Evolutionary conservation across 768 basidiomycete species (phyloP).

Genomic region (Mycena latifolia): DNA sequence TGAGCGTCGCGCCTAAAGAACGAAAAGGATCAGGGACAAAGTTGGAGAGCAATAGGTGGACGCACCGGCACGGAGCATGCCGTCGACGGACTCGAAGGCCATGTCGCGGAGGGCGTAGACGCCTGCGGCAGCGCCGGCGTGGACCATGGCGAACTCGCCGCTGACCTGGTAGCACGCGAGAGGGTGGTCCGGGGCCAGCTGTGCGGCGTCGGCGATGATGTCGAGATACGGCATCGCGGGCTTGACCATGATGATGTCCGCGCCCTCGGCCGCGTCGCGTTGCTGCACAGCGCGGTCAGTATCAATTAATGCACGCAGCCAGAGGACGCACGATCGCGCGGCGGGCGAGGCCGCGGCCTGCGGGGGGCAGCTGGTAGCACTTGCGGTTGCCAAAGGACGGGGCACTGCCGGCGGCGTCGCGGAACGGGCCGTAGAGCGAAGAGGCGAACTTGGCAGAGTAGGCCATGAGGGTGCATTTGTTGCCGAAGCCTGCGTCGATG

Average conservation of each 20-base stretch:
- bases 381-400: constrained; percentile 96
- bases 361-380: constrained; percentile 96
- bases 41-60: constrained; percentile 21
- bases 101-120: constrained; percentile 93
- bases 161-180: constrained; percentile 98
- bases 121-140: constrained; percentile 92
- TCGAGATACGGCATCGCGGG: constrained; percentile 97
- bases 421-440: constrained; percentile 94
- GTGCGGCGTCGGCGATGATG: constrained; percentile 89
- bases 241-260: constrained; percentile 99
- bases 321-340: constrained; percentile 84
- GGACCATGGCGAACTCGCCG: constrained; percentile 98
- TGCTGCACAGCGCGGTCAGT: constrained; percentile 58
- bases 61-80: constrained; percentile 93
- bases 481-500: constrained; percentile 87
- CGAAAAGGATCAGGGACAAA: constrained; percentile 1
- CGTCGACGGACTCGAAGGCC: constrained; percentile 94
- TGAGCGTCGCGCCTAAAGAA: constrained; percentile 83
- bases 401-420: constrained; percentile 97
- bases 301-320: constrained; percentile 3
- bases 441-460: constrained; percentile 99
- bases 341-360: constrained; percentile 89
- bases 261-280: constrained; percentile 92
- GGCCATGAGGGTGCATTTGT: constrained; percentile 93
- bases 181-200: constrained; percentile 87